phyloP scores from a whole-genome alignment of 192 early-diverging fungal species.

The Mortierella hygrophila region DNA sequence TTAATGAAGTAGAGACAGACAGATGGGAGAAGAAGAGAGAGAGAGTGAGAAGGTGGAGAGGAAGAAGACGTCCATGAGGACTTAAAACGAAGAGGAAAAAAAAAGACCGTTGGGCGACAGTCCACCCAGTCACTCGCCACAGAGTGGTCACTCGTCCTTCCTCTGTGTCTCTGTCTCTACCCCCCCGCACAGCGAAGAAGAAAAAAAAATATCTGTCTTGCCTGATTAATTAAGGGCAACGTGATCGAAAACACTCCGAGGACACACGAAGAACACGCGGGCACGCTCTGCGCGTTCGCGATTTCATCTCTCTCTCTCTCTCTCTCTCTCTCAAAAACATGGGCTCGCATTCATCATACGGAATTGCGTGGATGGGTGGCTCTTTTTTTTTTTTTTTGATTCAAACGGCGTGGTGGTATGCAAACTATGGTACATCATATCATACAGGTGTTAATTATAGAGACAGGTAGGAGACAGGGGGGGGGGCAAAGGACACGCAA shows the following conservation, averaged over 20 bases:
- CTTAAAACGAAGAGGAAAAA: not conserved
- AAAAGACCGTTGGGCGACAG: not conserved
- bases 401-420: not conserved
- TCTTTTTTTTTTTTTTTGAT: not conserved
- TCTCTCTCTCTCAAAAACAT: not conserved
- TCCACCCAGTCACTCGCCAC: not conserved
- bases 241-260: not conserved
- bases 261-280: not conserved
- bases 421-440: not conserved
- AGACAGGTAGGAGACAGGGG: not conserved
- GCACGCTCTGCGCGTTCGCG: conserved; percentile 1
- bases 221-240: conserved; percentile 1
- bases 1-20: not conserved
- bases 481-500: not conserved
- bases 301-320: not conserved
- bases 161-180: not conserved
- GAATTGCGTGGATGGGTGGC: not conserved
- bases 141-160: not conserved
- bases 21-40: not conserved
- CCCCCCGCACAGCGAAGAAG: not conserved
- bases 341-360: not conserved
- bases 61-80: not conserved
- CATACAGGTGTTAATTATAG: not conserved
- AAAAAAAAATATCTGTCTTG: conserved; percentile 11
- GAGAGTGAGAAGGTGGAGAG: not conserved